Conservation (phyloP, 1,284 basidiomycete species). For the Coniferiporia weirii region DNA sequence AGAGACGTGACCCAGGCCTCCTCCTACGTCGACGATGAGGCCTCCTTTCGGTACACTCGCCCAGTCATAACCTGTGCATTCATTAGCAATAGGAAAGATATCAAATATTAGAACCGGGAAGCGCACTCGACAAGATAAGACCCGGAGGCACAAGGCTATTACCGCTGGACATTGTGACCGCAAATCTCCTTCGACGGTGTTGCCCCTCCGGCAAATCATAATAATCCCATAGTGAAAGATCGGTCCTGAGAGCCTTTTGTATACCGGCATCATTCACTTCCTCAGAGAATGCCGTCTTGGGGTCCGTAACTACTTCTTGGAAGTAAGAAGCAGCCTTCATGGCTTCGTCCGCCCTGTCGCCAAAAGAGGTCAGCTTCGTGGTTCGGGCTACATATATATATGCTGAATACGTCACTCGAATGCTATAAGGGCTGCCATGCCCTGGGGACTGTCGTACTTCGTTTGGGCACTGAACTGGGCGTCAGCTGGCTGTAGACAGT, state of each 20-base stretch:
- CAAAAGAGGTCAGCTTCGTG: neutral
- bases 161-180: slow-evolving; percentile 18
- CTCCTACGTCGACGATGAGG: slow-evolving; percentile 23
- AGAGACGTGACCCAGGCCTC: slow-evolving; percentile 19
- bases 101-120: neutral
- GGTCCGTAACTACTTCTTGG: slow-evolving; percentile 9
- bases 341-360: slow-evolving; percentile 26
- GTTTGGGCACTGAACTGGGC: slow-evolving; percentile 3
- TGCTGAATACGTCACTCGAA: neutral
- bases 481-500: neutral
- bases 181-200: slow-evolving; percentile 18
- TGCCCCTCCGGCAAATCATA: slow-evolving; percentile 13
- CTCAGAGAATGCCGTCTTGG: slow-evolving; percentile 19
- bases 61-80: slow-evolving; percentile 18
- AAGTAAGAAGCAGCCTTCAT: slow-evolving; percentile 23
- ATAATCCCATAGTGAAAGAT: slow-evolving; percentile 13
- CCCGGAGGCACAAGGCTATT: slow-evolving; percentile 11
- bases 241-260: slow-evolving; percentile 2
- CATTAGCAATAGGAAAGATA: neutral
- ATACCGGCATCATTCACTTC: slow-evolving; percentile 11
- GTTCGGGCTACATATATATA: neutral
- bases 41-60: slow-evolving; percentile 8
- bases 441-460: slow-evolving; percentile 18
- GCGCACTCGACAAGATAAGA: neutral
- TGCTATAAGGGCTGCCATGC: slow-evolving; percentile 13